Conservation (phyloP, 768 basidiomycete species). For the Gymnopilus dilepis region DNA sequence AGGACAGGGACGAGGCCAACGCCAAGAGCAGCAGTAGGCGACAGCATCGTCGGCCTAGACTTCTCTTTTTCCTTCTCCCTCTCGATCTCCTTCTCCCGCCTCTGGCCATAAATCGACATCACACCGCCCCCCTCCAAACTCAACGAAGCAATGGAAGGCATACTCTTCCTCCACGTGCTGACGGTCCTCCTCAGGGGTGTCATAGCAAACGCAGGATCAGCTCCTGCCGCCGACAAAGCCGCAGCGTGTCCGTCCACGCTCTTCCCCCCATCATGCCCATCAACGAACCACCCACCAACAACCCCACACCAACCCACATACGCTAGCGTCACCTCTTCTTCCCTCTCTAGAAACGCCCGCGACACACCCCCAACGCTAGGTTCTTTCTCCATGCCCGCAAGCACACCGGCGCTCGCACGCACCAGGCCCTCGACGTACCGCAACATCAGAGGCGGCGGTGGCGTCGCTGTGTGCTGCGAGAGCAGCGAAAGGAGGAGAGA, state of each 20-base stretch:
- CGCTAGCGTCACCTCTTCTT: conserved; percentile 55
- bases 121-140: conserved; percentile 15
- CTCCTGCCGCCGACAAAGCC: neutral
- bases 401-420: conserved; percentile 49
- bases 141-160: conserved; percentile 27
- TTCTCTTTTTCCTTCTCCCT: neutral
- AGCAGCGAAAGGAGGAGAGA: conserved; percentile 36
- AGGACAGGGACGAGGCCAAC: neutral
- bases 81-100: conserved; percentile 13
- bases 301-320: conserved; percentile 66
- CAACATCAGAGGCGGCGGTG: conserved; percentile 58
- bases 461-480: conserved; percentile 40
- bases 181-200: conserved; percentile 28
- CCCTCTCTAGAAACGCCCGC: conserved; percentile 57
- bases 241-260: neutral
- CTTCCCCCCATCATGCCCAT: conserved; percentile 1
- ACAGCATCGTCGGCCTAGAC: neutral
- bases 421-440: conserved; percentile 57
- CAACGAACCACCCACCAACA: conserved; percentile 53
- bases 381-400: conserved; percentile 54
- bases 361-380: conserved; percentile 70
- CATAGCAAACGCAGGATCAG: neutral
- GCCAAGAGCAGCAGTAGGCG: neutral
- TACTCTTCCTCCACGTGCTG: conserved; percentile 30
- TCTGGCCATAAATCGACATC: conserved; percentile 16